phyloP scores from a whole-genome alignment of 768 basidiomycete genomes.

The Mycena rebaudengoi region DNA sequence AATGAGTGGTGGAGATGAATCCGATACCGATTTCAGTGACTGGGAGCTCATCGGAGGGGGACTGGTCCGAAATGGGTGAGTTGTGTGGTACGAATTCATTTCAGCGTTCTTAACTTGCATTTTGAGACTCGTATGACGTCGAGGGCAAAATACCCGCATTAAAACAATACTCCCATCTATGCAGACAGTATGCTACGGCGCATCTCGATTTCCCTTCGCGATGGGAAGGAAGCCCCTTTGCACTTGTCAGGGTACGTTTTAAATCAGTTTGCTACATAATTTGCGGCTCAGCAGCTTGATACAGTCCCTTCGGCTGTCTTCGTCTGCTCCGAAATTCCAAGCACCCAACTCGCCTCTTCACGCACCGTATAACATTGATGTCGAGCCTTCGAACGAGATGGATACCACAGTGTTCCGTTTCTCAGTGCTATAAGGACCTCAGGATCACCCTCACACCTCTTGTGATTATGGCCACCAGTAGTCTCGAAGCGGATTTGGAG shows the following conservation, averaged over 20 bases:
- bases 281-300: neutral
- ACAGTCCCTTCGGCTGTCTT: slow-evolving; percentile 35
- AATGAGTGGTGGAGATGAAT: slow-evolving; percentile 79
- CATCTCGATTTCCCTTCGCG: slow-evolving; percentile 42
- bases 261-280: neutral
- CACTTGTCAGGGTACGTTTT: slow-evolving; percentile 50
- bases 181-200: slow-evolving; percentile 55
- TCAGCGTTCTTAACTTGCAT: neutral
- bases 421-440: slow-evolving; percentile 44
- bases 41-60: slow-evolving; percentile 55
- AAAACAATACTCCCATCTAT: slow-evolving; percentile 56
- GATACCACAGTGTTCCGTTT: slow-evolving; percentile 52
- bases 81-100: neutral
- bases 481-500: slow-evolving; percentile 57
- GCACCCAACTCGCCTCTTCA: neutral
- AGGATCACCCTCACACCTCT: slow-evolving; percentile 65
- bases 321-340: slow-evolving; percentile 5
- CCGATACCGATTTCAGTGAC: slow-evolving; percentile 77
- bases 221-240: slow-evolving; percentile 61
- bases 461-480: slow-evolving; percentile 49
- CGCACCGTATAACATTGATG: neutral
- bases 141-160: slow-evolving; percentile 37
- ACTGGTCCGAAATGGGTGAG: slow-evolving; percentile 59
- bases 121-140: neutral
- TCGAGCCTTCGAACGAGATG: slow-evolving; percentile 27